These are phyloP conservation scores for Chenopodium suecicum DNA, from an alignment of 148 eudicot genomes.

Conservation along the genomic window DNA sequence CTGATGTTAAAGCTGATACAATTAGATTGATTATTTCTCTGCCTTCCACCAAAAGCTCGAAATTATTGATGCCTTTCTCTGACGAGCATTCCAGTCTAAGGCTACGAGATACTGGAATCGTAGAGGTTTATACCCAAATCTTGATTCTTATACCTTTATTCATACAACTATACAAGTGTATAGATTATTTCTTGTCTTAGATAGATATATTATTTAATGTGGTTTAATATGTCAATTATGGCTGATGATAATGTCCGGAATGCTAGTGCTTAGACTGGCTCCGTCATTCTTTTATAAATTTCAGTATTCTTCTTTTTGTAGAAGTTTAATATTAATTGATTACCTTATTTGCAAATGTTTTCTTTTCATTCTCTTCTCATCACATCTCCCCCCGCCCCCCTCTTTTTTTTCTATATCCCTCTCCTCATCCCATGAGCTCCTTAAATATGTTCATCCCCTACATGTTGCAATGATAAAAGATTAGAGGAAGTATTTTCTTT, in stretches of 20 bases:
- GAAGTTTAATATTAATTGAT: too few relatives aligned
- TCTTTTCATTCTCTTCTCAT: too few relatives aligned
- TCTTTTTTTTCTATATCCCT: too few relatives aligned
- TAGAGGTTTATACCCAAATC: constrained; percentile 40
- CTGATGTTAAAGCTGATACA: constrained; percentile 69
- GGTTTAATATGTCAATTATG: neutral
- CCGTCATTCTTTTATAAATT: neutral
- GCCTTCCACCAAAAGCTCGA: constrained; percentile 45
- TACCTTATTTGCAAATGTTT: too few relatives aligned
- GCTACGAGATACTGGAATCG: constrained; percentile 47
- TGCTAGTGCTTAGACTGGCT: neutral
- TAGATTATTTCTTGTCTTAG: neutral
- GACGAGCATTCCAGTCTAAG: constrained; percentile 55
- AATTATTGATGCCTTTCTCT: constrained; percentile 65
- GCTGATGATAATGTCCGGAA: neutral
- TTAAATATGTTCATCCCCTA: too few relatives aligned
- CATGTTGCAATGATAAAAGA: too few relatives aligned
- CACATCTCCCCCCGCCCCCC: too few relatives aligned
- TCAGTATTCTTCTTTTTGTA: too few relatives aligned
- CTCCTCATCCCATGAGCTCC: too few relatives aligned
- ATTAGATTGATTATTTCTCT: constrained; percentile 67
- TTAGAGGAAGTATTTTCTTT: neutral
- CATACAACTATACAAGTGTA: neutral
- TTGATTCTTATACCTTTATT: neutral
- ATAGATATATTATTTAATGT: neutral